Conservation (phyloP, 495 filamentous ascomycete genomes). For the Extremus antarcticus region DNA sequence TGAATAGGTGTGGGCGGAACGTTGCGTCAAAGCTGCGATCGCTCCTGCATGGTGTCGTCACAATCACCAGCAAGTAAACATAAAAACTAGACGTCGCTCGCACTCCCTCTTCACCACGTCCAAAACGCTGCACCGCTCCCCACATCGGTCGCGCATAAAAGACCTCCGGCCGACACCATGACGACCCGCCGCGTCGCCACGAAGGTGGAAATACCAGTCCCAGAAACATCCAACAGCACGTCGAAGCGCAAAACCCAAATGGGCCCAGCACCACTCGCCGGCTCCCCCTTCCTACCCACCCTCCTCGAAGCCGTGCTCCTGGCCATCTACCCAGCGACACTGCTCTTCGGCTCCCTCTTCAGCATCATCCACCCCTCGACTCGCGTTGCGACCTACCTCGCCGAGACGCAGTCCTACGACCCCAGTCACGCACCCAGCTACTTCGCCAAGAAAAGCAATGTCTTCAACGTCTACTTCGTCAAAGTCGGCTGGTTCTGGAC, state of each 20-base stretch:
- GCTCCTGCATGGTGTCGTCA: too few relatives aligned
- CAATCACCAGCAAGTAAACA: too few relatives aligned
- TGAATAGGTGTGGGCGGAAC: too few relatives aligned
- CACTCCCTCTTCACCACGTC: too few relatives aligned
- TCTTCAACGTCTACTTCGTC: constrained; percentile 85
- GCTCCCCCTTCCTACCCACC: constrained; percentile 48
- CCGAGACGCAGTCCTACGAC: constrained; percentile 45
- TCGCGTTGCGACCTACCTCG: constrained; percentile 46
- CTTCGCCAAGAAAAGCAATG: constrained; percentile 83
- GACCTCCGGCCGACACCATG: too few relatives aligned
- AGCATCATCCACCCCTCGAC: constrained; percentile 61
- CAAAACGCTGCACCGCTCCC: too few relatives aligned
- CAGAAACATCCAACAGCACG: constrained; percentile 2
- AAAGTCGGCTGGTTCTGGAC: constrained; percentile 94
- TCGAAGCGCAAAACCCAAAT: not conserved
- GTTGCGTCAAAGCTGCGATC: too few relatives aligned
- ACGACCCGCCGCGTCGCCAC: constrained; percentile 6
- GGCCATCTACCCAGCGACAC: constrained; percentile 60
- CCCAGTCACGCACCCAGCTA: constrained; percentile 59
- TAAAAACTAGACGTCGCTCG: too few relatives aligned
- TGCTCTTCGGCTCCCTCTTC: constrained; percentile 72
- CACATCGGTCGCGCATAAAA: too few relatives aligned
- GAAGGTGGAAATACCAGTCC: constrained; percentile 5
- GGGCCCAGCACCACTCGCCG: constrained; percentile 11
- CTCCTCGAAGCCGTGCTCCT: constrained; percentile 51